Percentiles rank a stretch among this genome's conserved stretches.
Conservation (phyloP, 1,284 basidiomycete genomes). For the Ceratobasidium theobromae region DNA sequence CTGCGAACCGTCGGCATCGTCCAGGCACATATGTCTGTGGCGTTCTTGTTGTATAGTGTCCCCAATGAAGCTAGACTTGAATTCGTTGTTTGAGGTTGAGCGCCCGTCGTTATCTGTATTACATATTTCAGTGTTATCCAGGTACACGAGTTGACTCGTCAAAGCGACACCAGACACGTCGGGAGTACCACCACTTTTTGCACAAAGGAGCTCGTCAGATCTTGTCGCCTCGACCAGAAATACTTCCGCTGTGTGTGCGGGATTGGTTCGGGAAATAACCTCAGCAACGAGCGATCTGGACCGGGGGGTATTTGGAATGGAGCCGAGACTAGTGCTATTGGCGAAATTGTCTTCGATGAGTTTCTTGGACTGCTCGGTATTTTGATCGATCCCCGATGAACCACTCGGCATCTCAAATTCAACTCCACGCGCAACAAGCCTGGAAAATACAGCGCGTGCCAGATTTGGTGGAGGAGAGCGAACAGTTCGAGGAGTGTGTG, state of each 20-base stretch:
- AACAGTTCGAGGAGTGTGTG: slow-evolving; percentile 9
- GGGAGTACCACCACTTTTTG: not conserved
- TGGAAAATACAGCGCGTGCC: slow-evolving; percentile 27
- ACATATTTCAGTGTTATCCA: too few relatives aligned
- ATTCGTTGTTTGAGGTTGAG: too few relatives aligned
- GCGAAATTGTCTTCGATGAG: not conserved
- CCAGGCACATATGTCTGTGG: too few relatives aligned
- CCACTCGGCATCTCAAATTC: slow-evolving; percentile 28
- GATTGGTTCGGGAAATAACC: not conserved
- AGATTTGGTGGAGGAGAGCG: slow-evolving; percentile 27
- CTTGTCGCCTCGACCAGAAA: not conserved
- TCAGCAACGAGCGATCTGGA: not conserved
- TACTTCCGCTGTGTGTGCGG: not conserved
- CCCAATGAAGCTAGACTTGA: too few relatives aligned
- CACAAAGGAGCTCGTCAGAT: not conserved
- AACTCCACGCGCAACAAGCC: slow-evolving; percentile 14
- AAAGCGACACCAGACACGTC: not conserved
- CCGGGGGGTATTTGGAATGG: not conserved
- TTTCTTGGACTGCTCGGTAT: not conserved
- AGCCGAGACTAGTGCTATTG: not conserved
- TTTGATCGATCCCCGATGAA: not conserved
- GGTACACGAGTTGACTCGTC: not conserved
- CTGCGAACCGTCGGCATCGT: not conserved
- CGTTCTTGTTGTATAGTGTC: too few relatives aligned
- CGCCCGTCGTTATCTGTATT: too few relatives aligned